phyloP scores from a whole-genome alignment of 2,329 filamentous ascomycete species.

The Cytospora piceicola region DNA sequence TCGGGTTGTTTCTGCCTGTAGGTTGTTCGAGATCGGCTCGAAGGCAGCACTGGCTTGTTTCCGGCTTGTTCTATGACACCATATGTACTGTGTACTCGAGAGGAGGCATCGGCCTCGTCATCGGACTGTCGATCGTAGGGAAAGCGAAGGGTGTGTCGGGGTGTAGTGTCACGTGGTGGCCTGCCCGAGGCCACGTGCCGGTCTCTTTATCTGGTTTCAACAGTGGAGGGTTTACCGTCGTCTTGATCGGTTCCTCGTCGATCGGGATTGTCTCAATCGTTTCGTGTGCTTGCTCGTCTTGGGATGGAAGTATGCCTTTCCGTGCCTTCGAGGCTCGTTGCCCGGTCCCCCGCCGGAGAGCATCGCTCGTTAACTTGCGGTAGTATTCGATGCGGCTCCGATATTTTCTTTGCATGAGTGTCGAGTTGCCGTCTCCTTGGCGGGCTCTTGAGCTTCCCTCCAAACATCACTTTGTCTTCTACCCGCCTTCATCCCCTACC shows the following conservation, averaged over 20 bases:
- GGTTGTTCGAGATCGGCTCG: neutral
- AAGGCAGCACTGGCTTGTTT: neutral
- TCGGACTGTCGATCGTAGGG: conserved; percentile 12
- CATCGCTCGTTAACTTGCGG: neutral
- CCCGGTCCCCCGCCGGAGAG: neutral
- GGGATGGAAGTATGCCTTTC: neutral
- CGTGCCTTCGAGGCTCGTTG: neutral
- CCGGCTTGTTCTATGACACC: neutral
- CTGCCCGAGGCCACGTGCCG: conserved; percentile 10
- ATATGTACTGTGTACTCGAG: neutral
- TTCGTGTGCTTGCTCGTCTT: neutral
- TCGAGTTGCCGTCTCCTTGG: neutral
- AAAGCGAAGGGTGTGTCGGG: conserved; percentile 4
- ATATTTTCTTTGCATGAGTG: neutral
- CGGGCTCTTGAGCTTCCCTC: neutral
- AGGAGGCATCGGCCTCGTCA: neutral
- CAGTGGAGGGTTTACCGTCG: neutral
- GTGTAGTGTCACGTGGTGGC: conserved; percentile 15
- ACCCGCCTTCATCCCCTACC: neutral
- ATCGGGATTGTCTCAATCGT: neutral
- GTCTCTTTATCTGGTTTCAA: neutral
- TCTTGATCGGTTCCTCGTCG: neutral
- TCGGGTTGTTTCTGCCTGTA: conserved; percentile 1
- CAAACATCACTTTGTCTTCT: neutral
- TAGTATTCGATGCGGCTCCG: neutral